Evolutionary conservation across 805 yeast genomes (phyloP).

Genomic region (Schizosaccharomyces octosporus): DNA sequence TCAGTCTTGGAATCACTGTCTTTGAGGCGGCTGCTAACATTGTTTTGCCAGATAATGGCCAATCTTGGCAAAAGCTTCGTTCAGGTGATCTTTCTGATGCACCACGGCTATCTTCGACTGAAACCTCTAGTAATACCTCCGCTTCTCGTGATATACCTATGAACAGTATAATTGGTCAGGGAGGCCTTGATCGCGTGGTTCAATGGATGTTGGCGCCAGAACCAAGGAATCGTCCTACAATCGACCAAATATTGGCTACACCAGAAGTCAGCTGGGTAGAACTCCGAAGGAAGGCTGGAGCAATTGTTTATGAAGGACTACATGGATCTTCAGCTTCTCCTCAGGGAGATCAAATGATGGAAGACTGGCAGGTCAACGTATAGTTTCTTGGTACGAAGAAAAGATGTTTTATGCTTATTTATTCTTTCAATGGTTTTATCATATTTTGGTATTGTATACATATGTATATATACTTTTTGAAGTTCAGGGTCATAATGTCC

Average conservation of each 20-base stretch:
- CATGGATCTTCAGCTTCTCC: constrained; percentile 39
- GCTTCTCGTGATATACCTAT: neutral
- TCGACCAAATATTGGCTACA: constrained; percentile 39
- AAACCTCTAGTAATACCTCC: neutral
- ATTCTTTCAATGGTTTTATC: too few species aligned
- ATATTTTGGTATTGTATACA: too few species aligned
- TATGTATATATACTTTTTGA: too few species aligned
- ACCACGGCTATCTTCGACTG: neutral
- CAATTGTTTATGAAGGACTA: constrained; percentile 86
- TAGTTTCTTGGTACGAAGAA: neutral
- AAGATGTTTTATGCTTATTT: too few species aligned
- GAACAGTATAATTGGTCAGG: neutral
- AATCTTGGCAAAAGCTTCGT: constrained; percentile 85
- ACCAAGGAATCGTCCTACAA: constrained; percentile 61
- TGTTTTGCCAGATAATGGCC: constrained; percentile 81
- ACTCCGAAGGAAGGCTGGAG: constrained; percentile 64
- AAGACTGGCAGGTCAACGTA: neutral
- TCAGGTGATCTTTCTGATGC: constrained; percentile 93
- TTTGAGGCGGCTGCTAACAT: constrained; percentile 92
- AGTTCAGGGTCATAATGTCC: too few species aligned
- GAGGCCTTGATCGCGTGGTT: constrained; percentile 46
- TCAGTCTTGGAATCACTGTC: constrained; percentile 79
- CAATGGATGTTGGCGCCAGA: constrained; percentile 74
- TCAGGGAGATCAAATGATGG: neutral
- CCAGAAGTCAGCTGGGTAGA: constrained; percentile 62